These are phyloP conservation scores for Fusarium palustre DNA, from an alignment of 2,329 filamentous ascomycete genomes.

Conservation along the genomic window DNA sequence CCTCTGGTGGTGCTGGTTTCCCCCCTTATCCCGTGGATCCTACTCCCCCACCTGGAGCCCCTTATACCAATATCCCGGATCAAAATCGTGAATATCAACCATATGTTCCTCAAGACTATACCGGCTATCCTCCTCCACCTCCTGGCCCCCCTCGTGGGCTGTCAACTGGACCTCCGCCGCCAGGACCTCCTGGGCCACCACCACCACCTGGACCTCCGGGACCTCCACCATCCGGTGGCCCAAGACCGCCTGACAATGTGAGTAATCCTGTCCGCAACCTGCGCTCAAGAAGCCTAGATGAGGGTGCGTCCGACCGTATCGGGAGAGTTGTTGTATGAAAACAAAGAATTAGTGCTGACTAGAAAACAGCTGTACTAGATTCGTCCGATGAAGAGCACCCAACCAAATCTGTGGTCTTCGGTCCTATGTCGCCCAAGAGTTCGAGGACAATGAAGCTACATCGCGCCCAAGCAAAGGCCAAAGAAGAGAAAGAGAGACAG, in stretches of 20 bases:
- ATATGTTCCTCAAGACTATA: constrained; percentile 59
- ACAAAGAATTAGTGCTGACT: constrained; percentile 38
- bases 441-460: constrained; percentile 59
- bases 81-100: constrained; percentile 53
- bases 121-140: constrained; percentile 56
- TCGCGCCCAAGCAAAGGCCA: constrained; percentile 47
- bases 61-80: constrained; percentile 55
- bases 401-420: constrained; percentile 60
- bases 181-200: constrained; percentile 50
- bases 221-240: constrained; percentile 50
- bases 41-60: constrained; percentile 38
- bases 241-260: constrained; percentile 58
- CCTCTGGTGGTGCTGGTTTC: constrained; percentile 64
- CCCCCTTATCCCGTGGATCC: constrained; percentile 55
- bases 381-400: constrained; percentile 26
- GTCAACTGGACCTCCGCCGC: constrained; percentile 27
- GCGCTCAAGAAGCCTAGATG: constrained; percentile 47
- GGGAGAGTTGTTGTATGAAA: constrained; percentile 25
- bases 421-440: constrained; percentile 63
- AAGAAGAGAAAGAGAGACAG: constrained; percentile 33
- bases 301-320: constrained; percentile 55
- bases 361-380: constrained; percentile 47
- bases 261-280: constrained; percentile 54
- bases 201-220: constrained; percentile 48
- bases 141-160: constrained; percentile 47